These are phyloP conservation scores for Epichloe baconii DNA, from an alignment of 2,329 filamentous ascomycete species.

Conservation along the genomic window DNA sequence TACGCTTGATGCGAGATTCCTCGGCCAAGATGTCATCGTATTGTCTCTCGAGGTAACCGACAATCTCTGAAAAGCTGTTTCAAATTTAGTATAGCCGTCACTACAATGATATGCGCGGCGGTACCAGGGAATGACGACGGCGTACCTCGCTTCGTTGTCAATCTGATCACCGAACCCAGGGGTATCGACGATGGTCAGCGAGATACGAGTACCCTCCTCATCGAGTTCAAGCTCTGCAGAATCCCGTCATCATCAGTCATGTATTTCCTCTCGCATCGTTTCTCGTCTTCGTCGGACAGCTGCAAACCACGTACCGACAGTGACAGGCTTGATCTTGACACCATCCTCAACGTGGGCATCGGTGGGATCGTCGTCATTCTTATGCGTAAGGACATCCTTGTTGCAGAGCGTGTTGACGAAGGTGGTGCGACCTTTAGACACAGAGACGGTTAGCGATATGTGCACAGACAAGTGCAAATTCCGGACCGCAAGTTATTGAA, in stretches of 20 bases:
- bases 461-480: neutral
- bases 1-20: constrained; percentile 99
- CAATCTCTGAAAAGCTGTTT: constrained; percentile 84
- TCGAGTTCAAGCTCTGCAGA: constrained; percentile 77
- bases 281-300: neutral
- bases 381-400: constrained; percentile 79
- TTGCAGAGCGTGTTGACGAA: constrained; percentile 99
- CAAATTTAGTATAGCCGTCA: neutral
- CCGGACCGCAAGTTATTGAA: neutral
- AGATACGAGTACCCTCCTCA: constrained; percentile 96
- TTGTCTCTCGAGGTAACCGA: constrained; percentile 96
- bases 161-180: constrained; percentile 98
- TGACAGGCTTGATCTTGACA: constrained; percentile 97
- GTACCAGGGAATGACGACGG: neutral
- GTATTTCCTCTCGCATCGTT: neutral
- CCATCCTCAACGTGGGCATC: constrained; percentile 89
- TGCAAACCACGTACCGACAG: constrained; percentile 54
- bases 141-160: constrained; percentile 93
- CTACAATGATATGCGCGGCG: neutral
- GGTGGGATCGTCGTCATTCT: constrained; percentile 82
- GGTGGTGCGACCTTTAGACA: constrained; percentile 68
- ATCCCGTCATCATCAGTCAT: constrained; percentile 1
- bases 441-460: neutral
- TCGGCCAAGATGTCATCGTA: constrained; percentile 98
- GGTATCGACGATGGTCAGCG: constrained; percentile 95